Percentiles rank a stretch among this genome's conserved stretches.
phyloP scores from a whole-genome alignment of 164 flowering plant species.

The Vitis cinerea region DNA sequence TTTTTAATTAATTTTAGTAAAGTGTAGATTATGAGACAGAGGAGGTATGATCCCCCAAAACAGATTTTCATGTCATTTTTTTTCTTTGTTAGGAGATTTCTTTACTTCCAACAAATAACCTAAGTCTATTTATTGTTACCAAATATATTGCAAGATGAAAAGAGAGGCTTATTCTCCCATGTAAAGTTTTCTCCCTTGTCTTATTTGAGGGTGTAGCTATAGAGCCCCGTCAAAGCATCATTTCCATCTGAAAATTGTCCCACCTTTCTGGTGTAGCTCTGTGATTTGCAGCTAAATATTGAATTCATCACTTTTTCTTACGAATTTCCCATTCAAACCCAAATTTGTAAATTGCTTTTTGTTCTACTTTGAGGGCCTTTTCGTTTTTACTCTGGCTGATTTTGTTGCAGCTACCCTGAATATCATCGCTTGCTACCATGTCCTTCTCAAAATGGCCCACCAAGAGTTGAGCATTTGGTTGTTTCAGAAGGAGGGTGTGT shows the following conservation, averaged over 20 bases:
- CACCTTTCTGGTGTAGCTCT: not conserved
- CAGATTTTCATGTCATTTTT: too few relatives aligned
- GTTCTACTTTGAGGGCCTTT: not conserved
- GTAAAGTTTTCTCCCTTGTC: not conserved
- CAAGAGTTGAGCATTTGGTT: conserved; percentile 87
- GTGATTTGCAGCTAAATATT: not conserved
- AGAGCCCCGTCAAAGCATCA: not conserved
- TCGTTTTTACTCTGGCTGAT: not conserved
- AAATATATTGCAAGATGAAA: too few relatives aligned
- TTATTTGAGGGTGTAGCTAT: not conserved
- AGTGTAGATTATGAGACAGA: too few relatives aligned
- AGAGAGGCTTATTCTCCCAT: too few relatives aligned
- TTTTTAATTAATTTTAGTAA: too few relatives aligned
- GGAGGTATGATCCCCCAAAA: too few relatives aligned
- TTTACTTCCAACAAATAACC: too few relatives aligned
- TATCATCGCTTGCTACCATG: conserved; percentile 89
- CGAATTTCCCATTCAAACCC: not conserved
- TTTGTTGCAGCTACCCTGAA: conserved; percentile 53
- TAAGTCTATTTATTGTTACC: too few relatives aligned
- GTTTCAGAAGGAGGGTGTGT: conserved; percentile 81
- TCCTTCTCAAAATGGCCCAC: conserved; percentile 57
- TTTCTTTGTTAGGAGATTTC: too few relatives aligned
- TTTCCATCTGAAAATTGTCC: not conserved
- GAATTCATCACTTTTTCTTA: not conserved
- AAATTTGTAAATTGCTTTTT: not conserved